A percentile compares a stretch with the other conserved stretches of the same genome.
phyloP scores from a whole-genome alignment of 2,329 filamentous ascomycete genomes.

The Fusarium virguliforme region DNA sequence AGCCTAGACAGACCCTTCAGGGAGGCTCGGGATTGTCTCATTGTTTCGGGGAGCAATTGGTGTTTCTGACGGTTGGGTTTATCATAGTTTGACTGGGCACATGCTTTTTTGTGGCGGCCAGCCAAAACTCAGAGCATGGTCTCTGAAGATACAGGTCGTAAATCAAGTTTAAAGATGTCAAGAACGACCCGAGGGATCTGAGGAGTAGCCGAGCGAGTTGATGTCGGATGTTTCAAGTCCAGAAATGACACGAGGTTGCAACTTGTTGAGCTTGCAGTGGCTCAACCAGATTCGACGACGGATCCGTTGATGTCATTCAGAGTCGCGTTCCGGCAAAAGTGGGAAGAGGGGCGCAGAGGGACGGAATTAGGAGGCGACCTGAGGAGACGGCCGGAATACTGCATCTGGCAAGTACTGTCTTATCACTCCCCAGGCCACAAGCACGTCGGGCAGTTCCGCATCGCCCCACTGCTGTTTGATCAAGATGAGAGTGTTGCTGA shows the following conservation, averaged over 20 bases:
- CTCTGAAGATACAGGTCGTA: conserved; percentile 8
- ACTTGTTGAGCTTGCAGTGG: conserved; percentile 32
- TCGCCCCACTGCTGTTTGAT: conserved; percentile 26
- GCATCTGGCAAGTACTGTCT: conserved; percentile 22
- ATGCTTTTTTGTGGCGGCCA: conserved; percentile 37
- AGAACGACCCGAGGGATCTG: neutral
- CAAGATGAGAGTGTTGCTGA: conserved; percentile 25
- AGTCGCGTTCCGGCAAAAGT: conserved; percentile 39
- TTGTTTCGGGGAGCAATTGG: conserved; percentile 34
- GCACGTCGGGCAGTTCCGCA: conserved; percentile 27
- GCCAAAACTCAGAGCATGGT: conserved; percentile 34
- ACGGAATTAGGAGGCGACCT: conserved; percentile 33
- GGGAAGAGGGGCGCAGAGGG: conserved; percentile 30
- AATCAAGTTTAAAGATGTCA: conserved; percentile 16
- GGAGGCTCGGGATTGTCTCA: conserved; percentile 48
- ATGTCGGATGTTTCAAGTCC: conserved; percentile 18
- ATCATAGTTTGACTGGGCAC: conserved; percentile 34
- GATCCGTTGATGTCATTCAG: conserved; percentile 50
- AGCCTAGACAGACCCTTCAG: conserved; percentile 45
- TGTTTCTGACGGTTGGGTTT: conserved; percentile 15
- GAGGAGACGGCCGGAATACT: neutral
- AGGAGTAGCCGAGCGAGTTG: conserved; percentile 8
- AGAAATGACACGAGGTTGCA: conserved; percentile 37
- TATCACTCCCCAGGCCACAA: conserved; percentile 26
- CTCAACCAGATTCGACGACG: conserved; percentile 37